These are phyloP conservation scores for Hydrangea macrophylla DNA, from an alignment of 148 eudicot species.

Conservation along the genomic window DNA sequence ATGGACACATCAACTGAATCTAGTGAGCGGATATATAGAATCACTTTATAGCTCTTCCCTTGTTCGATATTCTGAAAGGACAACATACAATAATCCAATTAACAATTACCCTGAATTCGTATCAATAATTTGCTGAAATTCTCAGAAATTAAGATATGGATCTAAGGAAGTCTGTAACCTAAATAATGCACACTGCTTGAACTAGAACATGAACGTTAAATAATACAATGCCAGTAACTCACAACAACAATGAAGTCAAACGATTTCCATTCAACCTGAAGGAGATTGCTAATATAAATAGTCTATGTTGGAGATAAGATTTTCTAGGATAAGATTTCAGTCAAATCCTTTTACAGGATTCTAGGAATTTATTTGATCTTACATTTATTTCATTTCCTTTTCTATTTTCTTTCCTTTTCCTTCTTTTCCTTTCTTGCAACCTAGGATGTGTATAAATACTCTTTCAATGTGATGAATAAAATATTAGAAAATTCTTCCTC, in stretches of 20 bases:
- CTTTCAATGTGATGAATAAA: too few species aligned
- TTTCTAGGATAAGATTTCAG: too few species aligned
- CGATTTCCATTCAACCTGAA: not conserved
- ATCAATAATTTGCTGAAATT: not conserved
- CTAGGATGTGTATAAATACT: too few species aligned
- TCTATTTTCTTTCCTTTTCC: too few species aligned
- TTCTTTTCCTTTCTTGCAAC: too few species aligned
- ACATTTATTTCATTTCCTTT: too few species aligned
- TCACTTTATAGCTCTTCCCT: slow-evolving; percentile 80
- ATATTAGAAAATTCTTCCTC: too few species aligned
- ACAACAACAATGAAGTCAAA: not conserved
- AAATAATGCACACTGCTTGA: not conserved
- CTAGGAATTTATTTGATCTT: too few species aligned
- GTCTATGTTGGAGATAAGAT: not conserved
- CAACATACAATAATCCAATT: slow-evolving; percentile 8
- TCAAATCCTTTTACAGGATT: too few species aligned
- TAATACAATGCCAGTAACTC: not conserved
- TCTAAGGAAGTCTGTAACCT: not conserved
- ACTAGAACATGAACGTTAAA: not conserved
- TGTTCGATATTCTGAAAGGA: slow-evolving; percentile 72
- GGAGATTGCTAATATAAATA: not conserved
- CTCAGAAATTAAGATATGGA: not conserved
- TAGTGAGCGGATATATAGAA: slow-evolving; percentile 61
- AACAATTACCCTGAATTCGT: slow-evolving; percentile 5
- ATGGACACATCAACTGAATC: slow-evolving; percentile 55